Evolutionary conservation across 2,329 filamentous ascomycete species (phyloP).

Genomic region (Trichoderma lentiforme): DNA sequence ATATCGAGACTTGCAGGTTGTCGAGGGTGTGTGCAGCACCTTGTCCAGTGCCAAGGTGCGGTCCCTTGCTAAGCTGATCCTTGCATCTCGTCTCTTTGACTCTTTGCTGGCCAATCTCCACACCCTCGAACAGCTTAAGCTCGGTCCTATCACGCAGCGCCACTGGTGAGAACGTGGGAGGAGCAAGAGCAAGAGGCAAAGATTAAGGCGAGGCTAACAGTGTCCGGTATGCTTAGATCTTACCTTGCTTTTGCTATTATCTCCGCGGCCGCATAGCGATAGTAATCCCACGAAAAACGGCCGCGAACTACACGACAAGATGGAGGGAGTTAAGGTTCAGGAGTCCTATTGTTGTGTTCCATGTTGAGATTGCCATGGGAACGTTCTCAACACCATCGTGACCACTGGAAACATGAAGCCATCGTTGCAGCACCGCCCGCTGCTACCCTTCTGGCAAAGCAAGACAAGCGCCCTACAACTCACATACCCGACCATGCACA

Average conservation of each 20-base stretch:
- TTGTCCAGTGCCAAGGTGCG: neutral
- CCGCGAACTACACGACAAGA: neutral
- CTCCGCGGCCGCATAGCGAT: neutral
- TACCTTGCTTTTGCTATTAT: neutral
- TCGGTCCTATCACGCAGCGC: slow-evolving; percentile 1
- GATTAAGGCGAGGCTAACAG: neutral
- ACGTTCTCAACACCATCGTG: neutral
- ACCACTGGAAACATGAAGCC: neutral
- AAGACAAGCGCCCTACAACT: neutral
- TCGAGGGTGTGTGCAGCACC: slow-evolving; percentile 1
- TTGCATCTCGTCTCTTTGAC: neutral
- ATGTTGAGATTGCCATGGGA: neutral
- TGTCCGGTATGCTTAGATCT: slow-evolving; percentile 12
- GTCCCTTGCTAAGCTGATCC: slow-evolving; percentile 6
- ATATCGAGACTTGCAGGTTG: neutral
- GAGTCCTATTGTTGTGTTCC: neutral
- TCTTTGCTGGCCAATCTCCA: slow-evolving; percentile 6
- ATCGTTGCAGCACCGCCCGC: neutral
- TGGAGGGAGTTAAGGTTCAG: neutral
- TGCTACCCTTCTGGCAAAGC: slow-evolving; percentile 1
- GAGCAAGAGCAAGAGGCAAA: neutral
- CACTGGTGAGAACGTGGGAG: neutral
- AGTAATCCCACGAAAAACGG: neutral
- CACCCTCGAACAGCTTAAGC: neutral
- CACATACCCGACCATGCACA: neutral